These are phyloP conservation scores for Cryphonectria nitschkei DNA, from an alignment of 2,329 filamentous ascomycete species.

Conservation along the genomic window DNA sequence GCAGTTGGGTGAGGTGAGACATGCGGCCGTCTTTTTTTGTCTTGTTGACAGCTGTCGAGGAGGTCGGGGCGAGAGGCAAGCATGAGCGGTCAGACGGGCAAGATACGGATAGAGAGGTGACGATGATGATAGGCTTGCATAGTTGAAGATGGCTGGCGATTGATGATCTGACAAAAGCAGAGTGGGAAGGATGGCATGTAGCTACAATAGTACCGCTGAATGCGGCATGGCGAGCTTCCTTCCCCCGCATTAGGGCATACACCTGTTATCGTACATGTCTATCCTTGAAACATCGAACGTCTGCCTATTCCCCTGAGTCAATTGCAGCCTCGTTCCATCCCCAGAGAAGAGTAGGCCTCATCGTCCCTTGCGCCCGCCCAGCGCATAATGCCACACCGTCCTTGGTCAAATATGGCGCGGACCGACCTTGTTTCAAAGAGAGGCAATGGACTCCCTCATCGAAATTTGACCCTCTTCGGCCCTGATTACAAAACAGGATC, in stretches of 20 bases:
- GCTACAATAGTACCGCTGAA: background rate
- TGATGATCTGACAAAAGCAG: background rate
- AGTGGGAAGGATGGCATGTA: background rate
- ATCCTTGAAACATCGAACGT: conserved; percentile 13
- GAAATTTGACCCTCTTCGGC: too few species aligned
- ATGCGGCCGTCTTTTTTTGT: conserved; percentile 6
- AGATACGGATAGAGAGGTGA: background rate
- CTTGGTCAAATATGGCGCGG: background rate
- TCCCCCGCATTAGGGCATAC: conserved; percentile 3
- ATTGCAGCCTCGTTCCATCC: background rate
- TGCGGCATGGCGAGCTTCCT: conserved; percentile 14
- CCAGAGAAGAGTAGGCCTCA: background rate
- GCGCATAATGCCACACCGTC: background rate
- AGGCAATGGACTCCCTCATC: background rate
- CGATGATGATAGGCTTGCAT: background rate
- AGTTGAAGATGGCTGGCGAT: background rate
- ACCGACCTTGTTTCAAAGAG: background rate
- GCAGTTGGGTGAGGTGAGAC: background rate
- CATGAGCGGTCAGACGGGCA: background rate
- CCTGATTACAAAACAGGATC: background rate
- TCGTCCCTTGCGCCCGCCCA: conserved; percentile 2
- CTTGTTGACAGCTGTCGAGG: background rate
- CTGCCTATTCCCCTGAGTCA: conserved; percentile 11
- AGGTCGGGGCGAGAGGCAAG: background rate
- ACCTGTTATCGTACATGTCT: background rate